Percentiles rank a stretch among this genome's conserved stretches.
Evolutionary conservation across 495 filamentous ascomycete genomes (phyloP).

Genomic region (Xylaria curta): DNA sequence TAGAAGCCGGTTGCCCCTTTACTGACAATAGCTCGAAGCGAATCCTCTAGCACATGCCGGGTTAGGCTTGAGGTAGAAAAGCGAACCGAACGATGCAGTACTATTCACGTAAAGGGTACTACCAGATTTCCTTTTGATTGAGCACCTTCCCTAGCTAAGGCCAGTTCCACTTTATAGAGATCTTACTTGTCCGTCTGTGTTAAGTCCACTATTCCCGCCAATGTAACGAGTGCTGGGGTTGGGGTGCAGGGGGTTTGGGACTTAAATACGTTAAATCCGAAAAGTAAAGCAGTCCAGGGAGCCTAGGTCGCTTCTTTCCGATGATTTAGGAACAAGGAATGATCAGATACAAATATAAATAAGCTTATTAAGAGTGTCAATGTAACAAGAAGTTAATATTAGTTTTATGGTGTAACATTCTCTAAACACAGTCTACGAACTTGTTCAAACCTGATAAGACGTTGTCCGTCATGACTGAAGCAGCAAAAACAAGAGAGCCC

Average conservation of each 20-base stretch:
- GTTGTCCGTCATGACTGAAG: not conserved
- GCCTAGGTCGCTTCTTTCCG: not conserved
- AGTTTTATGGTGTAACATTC: not conserved
- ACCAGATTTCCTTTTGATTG: too few relatives aligned
- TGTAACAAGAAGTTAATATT: not conserved
- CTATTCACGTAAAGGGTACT: too few relatives aligned
- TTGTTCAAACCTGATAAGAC: not conserved
- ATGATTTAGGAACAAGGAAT: not conserved
- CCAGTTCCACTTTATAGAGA: not conserved
- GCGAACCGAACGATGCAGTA: too few relatives aligned
- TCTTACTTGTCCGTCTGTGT: not conserved
- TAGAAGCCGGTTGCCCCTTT: too few relatives aligned
- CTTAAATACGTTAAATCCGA: constrained; percentile 13
- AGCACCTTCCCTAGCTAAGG: not conserved
- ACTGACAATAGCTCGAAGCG: too few relatives aligned
- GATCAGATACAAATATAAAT: not conserved
- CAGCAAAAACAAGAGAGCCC: not conserved
- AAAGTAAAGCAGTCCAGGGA: not conserved
- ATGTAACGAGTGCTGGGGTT: not conserved
- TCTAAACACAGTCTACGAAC: not conserved
- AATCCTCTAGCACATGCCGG: too few relatives aligned
- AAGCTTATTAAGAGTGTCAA: not conserved
- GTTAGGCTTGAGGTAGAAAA: too few relatives aligned
- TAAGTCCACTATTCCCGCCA: constrained; percentile 10
- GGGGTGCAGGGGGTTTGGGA: not conserved